These are phyloP conservation scores for Claviceps sp. DNA, from an alignment of 2,329 filamentous ascomycete genomes.

Conservation along the genomic window DNA sequence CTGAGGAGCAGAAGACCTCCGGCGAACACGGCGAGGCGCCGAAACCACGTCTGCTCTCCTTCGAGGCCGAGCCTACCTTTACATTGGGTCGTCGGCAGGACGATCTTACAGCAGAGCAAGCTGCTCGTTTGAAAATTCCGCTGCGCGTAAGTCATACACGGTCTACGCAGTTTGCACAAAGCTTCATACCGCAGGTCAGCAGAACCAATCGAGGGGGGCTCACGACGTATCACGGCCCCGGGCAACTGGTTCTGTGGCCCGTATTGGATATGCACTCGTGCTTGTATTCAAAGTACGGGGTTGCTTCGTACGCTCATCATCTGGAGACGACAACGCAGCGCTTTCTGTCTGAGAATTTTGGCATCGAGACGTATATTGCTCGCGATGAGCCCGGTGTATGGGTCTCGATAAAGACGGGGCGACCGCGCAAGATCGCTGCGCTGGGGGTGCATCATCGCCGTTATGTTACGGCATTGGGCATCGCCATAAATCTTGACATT, in stretches of 20 bases:
- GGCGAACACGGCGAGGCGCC: slow-evolving; percentile 21
- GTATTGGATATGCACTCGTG: slow-evolving; percentile 62
- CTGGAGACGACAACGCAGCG: slow-evolving; percentile 66
- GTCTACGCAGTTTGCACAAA: slow-evolving; percentile 13
- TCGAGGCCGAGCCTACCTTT: slow-evolving; percentile 72
- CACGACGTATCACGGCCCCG: slow-evolving; percentile 90
- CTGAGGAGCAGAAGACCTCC: slow-evolving; percentile 7
- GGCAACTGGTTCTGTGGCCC: slow-evolving; percentile 86
- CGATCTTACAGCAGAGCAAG: slow-evolving; percentile 32
- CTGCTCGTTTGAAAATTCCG: slow-evolving; percentile 27
- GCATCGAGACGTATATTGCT: slow-evolving; percentile 43
- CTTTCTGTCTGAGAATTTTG: slow-evolving; percentile 42
- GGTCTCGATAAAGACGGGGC: slow-evolving; percentile 28
- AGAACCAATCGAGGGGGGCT: slow-evolving; percentile 74
- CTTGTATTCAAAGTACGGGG: slow-evolving; percentile 44
- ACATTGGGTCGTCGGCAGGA: slow-evolving; percentile 77
- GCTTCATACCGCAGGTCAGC: slow-evolving; percentile 44
- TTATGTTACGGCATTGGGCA: slow-evolving; percentile 71
- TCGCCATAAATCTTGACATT: slow-evolving; percentile 65
- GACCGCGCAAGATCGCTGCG: slow-evolving; percentile 65
- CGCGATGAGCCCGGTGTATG: slow-evolving; percentile 79
- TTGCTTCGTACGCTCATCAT: slow-evolving; percentile 63
- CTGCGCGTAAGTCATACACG: slow-evolving; percentile 19
- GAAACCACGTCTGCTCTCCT: slow-evolving; percentile 61
- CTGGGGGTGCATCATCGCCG: slow-evolving; percentile 83